phyloP scores from a whole-genome alignment of 345 rosid genomes.

The Citrus maxima region DNA sequence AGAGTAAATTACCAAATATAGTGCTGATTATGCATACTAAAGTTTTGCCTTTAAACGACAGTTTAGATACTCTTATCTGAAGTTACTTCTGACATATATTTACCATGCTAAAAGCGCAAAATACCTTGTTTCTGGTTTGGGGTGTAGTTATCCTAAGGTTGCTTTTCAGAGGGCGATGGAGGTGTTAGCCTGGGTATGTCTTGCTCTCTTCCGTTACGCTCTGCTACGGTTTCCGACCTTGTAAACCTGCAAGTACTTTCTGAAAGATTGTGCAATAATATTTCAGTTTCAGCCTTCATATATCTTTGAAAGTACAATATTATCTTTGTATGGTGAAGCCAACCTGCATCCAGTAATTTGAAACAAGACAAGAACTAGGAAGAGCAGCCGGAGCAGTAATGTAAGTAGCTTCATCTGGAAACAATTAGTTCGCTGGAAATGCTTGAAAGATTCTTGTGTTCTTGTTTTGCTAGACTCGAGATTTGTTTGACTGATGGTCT shows the following conservation, averaged over 20 bases:
- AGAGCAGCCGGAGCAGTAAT: not conserved
- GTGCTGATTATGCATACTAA: too few relatives aligned
- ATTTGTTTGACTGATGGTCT: not conserved
- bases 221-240: not conserved
- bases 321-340: not conserved
- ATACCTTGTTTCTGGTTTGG: not conserved
- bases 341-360: not conserved
- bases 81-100: not conserved
- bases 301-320: not conserved
- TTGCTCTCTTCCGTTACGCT: not conserved
- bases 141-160: not conserved
- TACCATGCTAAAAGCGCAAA: not conserved
- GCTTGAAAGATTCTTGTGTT: not conserved
- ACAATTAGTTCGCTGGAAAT: not conserved
- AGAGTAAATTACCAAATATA: not conserved
- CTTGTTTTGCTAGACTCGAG: not conserved
- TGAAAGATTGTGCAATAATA: not conserved
- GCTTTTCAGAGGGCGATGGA: not conserved
- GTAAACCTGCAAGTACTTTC: not conserved
- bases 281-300: not conserved
- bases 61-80: not conserved
- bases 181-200: not conserved
- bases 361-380: not conserved
- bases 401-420: not conserved
- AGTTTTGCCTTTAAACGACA: not conserved